Evolutionary conservation across 2,329 filamentous ascomycete species (phyloP).

Genomic region (Xylaria sp.): DNA sequence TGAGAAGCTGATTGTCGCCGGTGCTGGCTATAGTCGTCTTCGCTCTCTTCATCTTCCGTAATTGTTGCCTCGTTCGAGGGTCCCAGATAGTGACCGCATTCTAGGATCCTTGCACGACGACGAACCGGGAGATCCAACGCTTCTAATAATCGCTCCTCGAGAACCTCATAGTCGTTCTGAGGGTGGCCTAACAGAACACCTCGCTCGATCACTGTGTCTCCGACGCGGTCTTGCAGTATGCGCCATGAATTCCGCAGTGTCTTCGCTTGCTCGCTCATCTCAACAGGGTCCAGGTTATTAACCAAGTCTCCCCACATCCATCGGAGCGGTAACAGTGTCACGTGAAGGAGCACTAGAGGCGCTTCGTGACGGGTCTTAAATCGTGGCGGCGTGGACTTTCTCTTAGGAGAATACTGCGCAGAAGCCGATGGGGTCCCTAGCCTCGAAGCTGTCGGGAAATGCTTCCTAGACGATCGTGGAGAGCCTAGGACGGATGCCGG

Average conservation of each 20-base stretch:
- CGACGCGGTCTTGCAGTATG: slow-evolving; percentile 71
- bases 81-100: slow-evolving; percentile 77
- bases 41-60: slow-evolving; percentile 52
- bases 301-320: slow-evolving; percentile 67
- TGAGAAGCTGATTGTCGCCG: slow-evolving; percentile 42
- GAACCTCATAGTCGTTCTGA: slow-evolving; percentile 77
- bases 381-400: slow-evolving; percentile 58
- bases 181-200: slow-evolving; percentile 80
- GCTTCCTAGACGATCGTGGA: slow-evolving; percentile 58
- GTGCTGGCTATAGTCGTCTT: slow-evolving; percentile 50
- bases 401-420: slow-evolving; percentile 61
- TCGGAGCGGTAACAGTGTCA: slow-evolving; percentile 74
- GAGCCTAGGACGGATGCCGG: slow-evolving; percentile 60
- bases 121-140: slow-evolving; percentile 71
- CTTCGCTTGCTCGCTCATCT: slow-evolving; percentile 50
- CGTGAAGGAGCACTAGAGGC: slow-evolving; percentile 79
- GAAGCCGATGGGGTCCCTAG: slow-evolving; percentile 60
- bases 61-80: slow-evolving; percentile 57
- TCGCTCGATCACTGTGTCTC: slow-evolving; percentile 74
- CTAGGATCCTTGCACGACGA: slow-evolving; percentile 70
- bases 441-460: slow-evolving; percentile 57
- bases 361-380: slow-evolving; percentile 61
- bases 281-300: slow-evolving; percentile 45
- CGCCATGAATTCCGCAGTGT: slow-evolving; percentile 67
- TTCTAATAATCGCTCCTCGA: slow-evolving; percentile 79